Evolutionary conservation across 139 green algal genomes (phyloP).

Genomic region (Coelastrella sp.): DNA sequence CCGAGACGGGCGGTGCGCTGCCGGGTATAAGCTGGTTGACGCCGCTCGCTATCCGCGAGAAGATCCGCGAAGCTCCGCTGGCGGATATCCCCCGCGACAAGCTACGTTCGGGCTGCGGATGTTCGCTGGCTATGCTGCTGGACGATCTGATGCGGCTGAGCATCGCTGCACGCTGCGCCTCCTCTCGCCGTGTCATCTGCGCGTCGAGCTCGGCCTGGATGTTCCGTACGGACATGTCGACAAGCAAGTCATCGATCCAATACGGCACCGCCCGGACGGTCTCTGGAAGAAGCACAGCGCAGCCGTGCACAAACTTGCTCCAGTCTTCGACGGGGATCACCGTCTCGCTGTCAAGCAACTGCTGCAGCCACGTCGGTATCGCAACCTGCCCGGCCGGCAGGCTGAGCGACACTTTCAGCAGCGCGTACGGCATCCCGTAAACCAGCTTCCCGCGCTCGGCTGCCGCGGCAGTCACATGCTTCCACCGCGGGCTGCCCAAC

Average conservation of each 20-base stretch:
- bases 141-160: background rate
- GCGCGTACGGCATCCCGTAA: constrained; percentile 57
- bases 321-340: constrained; percentile 55
- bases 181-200: background rate
- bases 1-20: background rate
- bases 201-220: background rate
- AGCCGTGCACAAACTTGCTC: constrained; percentile 62
- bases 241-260: constrained; percentile 62
- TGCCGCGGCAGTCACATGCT: background rate
- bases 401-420: constrained; percentile 50
- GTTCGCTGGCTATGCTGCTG: background rate
- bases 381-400: background rate
- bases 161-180: background rate
- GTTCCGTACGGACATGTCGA: constrained; percentile 51
- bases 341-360: constrained; percentile 25
- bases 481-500: background rate
- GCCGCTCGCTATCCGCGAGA: background rate
- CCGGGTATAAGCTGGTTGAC: background rate
- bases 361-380: constrained; percentile 49
- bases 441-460: background rate
- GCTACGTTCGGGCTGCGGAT: background rate
- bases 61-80: background rate
- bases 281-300: constrained; percentile 65
- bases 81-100: background rate
- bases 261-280: constrained; percentile 67